Conservation (phyloP, 176 grass and related monocot species). For the Otatea glauca region DNA sequence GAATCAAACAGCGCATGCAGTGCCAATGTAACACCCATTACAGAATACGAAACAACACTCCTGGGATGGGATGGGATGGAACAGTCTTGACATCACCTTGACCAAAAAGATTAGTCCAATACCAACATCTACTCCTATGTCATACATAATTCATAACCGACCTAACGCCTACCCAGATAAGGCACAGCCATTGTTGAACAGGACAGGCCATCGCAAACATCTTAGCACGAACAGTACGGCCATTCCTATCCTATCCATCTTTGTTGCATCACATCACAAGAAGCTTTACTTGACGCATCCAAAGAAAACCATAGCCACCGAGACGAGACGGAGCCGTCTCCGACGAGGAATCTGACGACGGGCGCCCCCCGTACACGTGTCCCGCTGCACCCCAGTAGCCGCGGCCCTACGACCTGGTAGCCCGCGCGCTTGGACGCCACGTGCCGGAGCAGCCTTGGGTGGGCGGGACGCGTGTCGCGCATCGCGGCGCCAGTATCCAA, state of each 20-base stretch:
- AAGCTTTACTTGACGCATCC: neutral
- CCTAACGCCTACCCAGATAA: neutral
- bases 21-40: neutral
- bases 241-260: too few relatives aligned
- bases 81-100: neutral
- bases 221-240: neutral
- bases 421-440: neutral
- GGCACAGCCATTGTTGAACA: neutral
- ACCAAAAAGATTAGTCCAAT: too few relatives aligned
- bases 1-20: neutral
- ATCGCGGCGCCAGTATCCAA: neutral
- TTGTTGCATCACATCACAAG: neutral
- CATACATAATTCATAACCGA: neutral
- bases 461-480: slow-evolving; percentile 24
- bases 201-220: neutral
- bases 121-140: neutral
- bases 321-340: neutral
- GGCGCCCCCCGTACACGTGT: neutral
- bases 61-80: neutral
- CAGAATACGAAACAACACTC: too few relatives aligned
- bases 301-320: neutral
- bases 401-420: neutral
- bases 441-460: neutral
- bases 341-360: neutral
- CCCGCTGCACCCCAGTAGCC: neutral